These are phyloP conservation scores for Candida germanica DNA, from an alignment of 805 yeast species.

Conservation along the genomic window DNA sequence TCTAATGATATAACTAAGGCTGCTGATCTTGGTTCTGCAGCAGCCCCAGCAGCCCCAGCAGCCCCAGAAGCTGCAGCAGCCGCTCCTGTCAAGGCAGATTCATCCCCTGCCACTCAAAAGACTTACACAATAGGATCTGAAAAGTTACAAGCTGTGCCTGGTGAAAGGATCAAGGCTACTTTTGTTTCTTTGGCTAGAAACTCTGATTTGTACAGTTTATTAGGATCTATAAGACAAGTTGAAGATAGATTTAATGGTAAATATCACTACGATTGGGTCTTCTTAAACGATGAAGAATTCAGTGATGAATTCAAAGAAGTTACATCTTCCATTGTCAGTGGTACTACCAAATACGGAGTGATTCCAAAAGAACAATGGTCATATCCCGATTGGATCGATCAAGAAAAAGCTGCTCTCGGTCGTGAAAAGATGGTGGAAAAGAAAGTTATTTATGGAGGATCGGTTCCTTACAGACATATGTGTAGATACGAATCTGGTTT, in stretches of 20 bases:
- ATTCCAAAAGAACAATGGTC: constrained; percentile 88
- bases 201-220: constrained; percentile 59
- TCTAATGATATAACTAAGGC: not conserved
- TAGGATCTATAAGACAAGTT: constrained; percentile 66
- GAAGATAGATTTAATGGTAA: constrained; percentile 87
- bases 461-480: constrained; percentile 84
- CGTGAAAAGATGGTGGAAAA: constrained; percentile 56
- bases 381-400: constrained; percentile 80
- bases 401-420: constrained; percentile 61
- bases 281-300: constrained; percentile 84
- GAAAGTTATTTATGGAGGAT: constrained; percentile 69
- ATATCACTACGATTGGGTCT: constrained; percentile 91
- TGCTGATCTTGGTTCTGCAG: not conserved
- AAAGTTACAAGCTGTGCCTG: constrained; percentile 23
- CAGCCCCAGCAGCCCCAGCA: constrained; percentile 1
- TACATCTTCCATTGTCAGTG: constrained; percentile 69
- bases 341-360: constrained; percentile 71
- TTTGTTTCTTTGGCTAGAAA: constrained; percentile 80
- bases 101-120: not conserved
- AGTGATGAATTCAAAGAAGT: constrained; percentile 72
- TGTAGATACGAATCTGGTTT: constrained; percentile 90
- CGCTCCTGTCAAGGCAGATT: constrained; percentile 2
- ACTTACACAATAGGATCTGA: constrained; percentile 12
- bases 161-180: constrained; percentile 66
- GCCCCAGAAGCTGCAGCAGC: no score